Percentiles rank a stretch among this genome's conserved stretches.
phyloP scores from a whole-genome alignment of 306 rosid species.

The Boehmeria nivea region DNA sequence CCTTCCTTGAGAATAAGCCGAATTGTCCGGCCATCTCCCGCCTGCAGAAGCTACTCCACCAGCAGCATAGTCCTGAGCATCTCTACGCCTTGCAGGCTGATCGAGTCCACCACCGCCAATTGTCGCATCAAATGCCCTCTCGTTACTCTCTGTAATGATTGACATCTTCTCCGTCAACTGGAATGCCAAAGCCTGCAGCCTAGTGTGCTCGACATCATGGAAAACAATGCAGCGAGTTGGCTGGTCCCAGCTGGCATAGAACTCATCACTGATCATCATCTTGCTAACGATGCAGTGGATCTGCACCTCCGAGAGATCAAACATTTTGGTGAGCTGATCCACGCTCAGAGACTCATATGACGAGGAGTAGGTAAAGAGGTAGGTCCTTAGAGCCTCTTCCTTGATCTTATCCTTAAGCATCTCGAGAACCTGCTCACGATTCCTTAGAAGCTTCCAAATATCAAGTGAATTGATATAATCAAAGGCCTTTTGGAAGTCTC shows the following conservation, averaged over 20 bases:
- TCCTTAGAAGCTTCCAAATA: conserved; percentile 78
- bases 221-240: conserved; percentile 38
- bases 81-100: neutral
- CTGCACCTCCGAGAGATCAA: conserved; percentile 57
- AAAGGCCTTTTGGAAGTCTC: conserved; percentile 67
- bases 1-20: neutral
- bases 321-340: conserved; percentile 66
- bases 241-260: conserved; percentile 56
- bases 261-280: conserved; percentile 96
- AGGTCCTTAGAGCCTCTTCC: conserved; percentile 93
- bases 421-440: conserved; percentile 49
- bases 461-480: conserved; percentile 66
- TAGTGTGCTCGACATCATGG: conserved; percentile 8
- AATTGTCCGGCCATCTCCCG: neutral
- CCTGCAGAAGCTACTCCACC: neutral
- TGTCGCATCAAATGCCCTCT: neutral
- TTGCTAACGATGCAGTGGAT: conserved; percentile 69
- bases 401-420: conserved; percentile 79
- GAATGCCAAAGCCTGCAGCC: neutral
- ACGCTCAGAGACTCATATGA: conserved; percentile 71
- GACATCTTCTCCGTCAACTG: neutral
- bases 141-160: neutral
- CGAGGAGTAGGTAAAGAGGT: conserved; percentile 74
- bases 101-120: neutral
- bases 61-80: neutral